Evolutionary conservation across 2,329 filamentous ascomycete species (phyloP), one percentile per base, ranked within the genome.

Genomic region (Fusarium sp.): DNA sequence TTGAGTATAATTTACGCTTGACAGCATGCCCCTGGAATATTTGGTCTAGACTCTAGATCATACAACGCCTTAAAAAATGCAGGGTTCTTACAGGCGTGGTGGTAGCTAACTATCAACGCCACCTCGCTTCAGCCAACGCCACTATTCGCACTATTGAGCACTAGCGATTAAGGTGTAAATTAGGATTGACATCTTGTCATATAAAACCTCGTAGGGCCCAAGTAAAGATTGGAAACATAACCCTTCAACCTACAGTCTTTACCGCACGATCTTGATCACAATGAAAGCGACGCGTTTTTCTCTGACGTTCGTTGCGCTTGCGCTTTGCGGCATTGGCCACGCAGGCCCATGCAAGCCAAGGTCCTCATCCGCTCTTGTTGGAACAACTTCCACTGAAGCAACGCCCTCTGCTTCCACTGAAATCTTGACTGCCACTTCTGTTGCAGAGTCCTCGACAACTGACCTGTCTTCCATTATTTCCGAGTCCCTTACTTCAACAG

Each of bases 341-440:
- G 57, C 46, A 8, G 29, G 57, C 19, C 57, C 57, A 14, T 60
- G 57, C 9, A 54, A 60, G 45, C 57, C 46, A 35, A 42, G 5
- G 16, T 19, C 42, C 8, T 38, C 56, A 18, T 25, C 56, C 5
- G 27, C 56, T 18, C 9, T 51, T 3, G n/a, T 51, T 12, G 57
- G 5, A 15, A 39, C 19, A 14, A 19, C 27, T 41, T 52, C 44
- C n/a, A 39, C 14, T 33, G 11, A 25, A 25, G 44, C 15, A 9
- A 16, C 27, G 10, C 3, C 31, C 2, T 25, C 56, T 21, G 5
- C 21, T 5, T 44, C 56, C 6, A 21, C 33, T 10, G 19, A 18
- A 10, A 21, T 18, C 3, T 15, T 19, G 10, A 51, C 18, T 14
- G 10, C 35, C 19, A 35, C 19, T 5, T n/a, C 29, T n/a, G 15